Base-by-base conservation (phyloP, 2,329 filamentous ascomycete species). In the Monosporascus sp. region DNA sequence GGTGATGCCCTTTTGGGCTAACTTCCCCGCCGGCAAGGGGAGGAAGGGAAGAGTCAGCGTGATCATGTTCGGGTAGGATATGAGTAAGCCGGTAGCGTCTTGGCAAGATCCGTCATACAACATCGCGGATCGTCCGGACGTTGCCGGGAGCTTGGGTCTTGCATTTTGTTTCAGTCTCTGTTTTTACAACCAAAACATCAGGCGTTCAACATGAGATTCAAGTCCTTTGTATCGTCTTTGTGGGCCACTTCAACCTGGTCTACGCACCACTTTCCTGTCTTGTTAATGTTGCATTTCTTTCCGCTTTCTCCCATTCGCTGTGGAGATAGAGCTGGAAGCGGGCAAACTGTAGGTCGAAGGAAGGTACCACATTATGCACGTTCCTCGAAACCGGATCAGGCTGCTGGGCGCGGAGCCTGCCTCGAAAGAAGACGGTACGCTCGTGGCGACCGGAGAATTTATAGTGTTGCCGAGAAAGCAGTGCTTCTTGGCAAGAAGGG, bases 111-210 rank as follows among this genome's bases (percentile, higher is more conserved):
- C 74, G 75, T 74, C 82, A 90, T 90, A 82, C 80, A 90, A 90
- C 87, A 90, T 90, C 79, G 77, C 77, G 76, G 75, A 73, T 70
- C 70, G 73, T 70, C 70, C 72, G 67, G 59, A 64, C 66, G 71
- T 72, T 69, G 70, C 73, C 72, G 70, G 72, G 70, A 71, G 70
- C 76, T 80, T 82, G 82, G 80, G 80, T 86, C 80, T 81, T 79
- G 77, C 79, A 76, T 77, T 77, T 82, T 83, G 83, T 79, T 82
- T 80, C 82, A 83, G 80, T 87, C 82, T 81, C 79, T 86, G 83
- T 87, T 89, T 89, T 89, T 87, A 79, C 85, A 89, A 90, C 86
- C 82, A 88, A 89, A 89, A 88, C 83, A 85, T 80, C 75, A 78
- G 85, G 81, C 81, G 83, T 86, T 89, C 86, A 89, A 89, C 85